These are phyloP conservation scores for Geotrichum australiense DNA, from an alignment of 1,139 yeast species.

Conservation along the genomic window DNA sequence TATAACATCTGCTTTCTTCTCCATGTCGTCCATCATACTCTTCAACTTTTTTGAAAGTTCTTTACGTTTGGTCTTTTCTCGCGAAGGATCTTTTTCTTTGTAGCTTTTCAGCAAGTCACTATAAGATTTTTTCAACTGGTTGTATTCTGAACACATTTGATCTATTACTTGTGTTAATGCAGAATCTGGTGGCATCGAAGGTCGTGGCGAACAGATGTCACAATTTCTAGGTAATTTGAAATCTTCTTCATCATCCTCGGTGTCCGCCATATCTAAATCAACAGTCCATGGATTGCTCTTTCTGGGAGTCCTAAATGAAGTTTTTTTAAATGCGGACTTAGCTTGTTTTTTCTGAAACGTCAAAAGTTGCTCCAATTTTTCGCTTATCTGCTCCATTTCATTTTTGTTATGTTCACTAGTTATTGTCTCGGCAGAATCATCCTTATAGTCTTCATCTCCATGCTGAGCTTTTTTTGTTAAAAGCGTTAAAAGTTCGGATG, in stretches of 20 bases:
- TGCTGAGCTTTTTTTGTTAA: conserved; percentile 5
- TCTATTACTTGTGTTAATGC: conserved; percentile 27
- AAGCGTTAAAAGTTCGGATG: conserved; percentile 4
- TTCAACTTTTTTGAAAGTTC: conserved; percentile 25
- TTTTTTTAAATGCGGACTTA: not conserved
- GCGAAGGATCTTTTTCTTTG: conserved; percentile 27
- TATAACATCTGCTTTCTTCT: conserved; percentile 32
- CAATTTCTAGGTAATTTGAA: not conserved
- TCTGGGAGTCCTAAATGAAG: not conserved
- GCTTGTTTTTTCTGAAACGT: conserved; percentile 2
- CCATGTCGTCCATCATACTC: conserved; percentile 26
- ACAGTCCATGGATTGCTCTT: not conserved
- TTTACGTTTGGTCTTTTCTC: conserved; percentile 25
- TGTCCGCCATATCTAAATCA: not conserved
- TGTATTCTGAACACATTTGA: conserved; percentile 27
- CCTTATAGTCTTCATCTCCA: not conserved
- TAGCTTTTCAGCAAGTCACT: conserved; percentile 24
- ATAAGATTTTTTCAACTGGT: conserved; percentile 24
- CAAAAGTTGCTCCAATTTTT: conserved; percentile 11
- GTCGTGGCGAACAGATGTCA: conserved; percentile 26
- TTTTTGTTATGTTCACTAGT: not conserved
- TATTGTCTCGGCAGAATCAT: not conserved
- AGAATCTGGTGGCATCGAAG: conserved; percentile 29
- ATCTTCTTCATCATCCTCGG: not conserved
- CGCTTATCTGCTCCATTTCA: conserved; percentile 8